These are phyloP conservation scores for Passiflora organensis DNA, from an alignment of 345 rosid species.

Conservation along the genomic window DNA sequence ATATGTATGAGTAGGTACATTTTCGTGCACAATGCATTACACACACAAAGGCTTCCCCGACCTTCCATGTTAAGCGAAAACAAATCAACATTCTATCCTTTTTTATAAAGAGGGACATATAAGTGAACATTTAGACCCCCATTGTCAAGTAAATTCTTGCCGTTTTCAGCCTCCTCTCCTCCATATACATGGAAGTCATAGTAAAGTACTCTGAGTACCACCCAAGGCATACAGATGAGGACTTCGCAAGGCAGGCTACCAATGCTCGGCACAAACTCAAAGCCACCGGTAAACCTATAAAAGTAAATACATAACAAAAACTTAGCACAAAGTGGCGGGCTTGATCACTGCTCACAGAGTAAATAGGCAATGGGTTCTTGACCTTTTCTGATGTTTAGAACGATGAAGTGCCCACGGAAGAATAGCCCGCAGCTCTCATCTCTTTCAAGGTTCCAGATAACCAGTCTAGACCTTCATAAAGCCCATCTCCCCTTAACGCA, in stretches of 20 bases:
- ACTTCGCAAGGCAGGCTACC: conserved; percentile 7
- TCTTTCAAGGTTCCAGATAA: conserved; percentile 72
- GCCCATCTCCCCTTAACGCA: conserved; percentile 93
- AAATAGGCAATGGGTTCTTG: conserved; percentile 1
- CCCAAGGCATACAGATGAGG: conserved; percentile 7
- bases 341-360: background rate
- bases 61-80: too few species aligned
- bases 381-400: conserved; percentile 54
- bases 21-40: too few species aligned
- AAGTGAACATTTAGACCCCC: background rate
- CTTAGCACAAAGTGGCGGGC: background rate
- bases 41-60: too few species aligned
- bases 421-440: conserved; percentile 87
- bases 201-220: conserved; percentile 1
- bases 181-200: conserved; percentile 19
- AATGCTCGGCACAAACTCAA: conserved; percentile 7
- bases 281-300: conserved; percentile 6
- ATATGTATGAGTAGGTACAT: too few species aligned
- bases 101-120: too few species aligned
- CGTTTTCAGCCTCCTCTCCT: background rate
- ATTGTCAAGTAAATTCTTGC: background rate
- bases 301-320: background rate
- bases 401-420: conserved; percentile 70
- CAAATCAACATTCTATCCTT: too few species aligned
- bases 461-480: conserved; percentile 98